phyloP scores from a whole-genome alignment of 768 basidiomycete genomes.

The Chiua virens region DNA sequence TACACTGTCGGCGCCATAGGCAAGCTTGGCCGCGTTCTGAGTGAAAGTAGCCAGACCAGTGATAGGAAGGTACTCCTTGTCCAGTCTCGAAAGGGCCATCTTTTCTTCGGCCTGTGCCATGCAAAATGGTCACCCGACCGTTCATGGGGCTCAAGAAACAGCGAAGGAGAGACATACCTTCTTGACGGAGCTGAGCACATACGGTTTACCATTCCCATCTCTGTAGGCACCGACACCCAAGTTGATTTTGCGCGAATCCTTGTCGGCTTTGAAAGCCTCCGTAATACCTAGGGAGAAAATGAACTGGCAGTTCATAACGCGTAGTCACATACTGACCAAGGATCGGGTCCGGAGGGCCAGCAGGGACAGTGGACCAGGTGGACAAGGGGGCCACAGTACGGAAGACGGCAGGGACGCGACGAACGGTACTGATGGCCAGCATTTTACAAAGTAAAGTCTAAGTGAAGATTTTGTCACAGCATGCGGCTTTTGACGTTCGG shows the following conservation, averaged over 20 bases:
- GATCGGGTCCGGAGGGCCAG: slow-evolving; percentile 92
- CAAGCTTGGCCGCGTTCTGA: slow-evolving; percentile 82
- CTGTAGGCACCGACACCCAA: slow-evolving; percentile 97
- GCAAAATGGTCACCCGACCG: neutral
- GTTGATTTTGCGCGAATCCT: slow-evolving; percentile 91
- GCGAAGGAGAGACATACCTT: slow-evolving; percentile 51
- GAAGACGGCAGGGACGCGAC: slow-evolving; percentile 46
- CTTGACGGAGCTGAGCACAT: slow-evolving; percentile 85
- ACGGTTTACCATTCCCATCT: slow-evolving; percentile 93
- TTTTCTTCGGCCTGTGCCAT: slow-evolving; percentile 69
- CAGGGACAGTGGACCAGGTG: slow-evolving; percentile 78
- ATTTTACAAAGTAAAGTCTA: slow-evolving; percentile 20
- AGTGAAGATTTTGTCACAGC: neutral
- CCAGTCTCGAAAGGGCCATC: slow-evolving; percentile 60
- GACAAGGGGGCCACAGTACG: slow-evolving; percentile 50
- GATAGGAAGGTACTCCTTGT: slow-evolving; percentile 98
- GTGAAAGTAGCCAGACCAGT: slow-evolving; percentile 88
- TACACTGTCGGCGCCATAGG: slow-evolving; percentile 80
- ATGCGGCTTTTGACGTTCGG: neutral
- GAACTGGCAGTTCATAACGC: slow-evolving; percentile 1
- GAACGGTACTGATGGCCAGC: slow-evolving; percentile 46
- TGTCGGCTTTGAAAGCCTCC: slow-evolving; percentile 97
- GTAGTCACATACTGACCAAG: slow-evolving; percentile 55
- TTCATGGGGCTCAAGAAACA: neutral
- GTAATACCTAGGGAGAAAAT: slow-evolving; percentile 62